Evolutionary conservation across 257 asterid species (phyloP).

Genomic region (Nicotiana obtusifolia): DNA sequence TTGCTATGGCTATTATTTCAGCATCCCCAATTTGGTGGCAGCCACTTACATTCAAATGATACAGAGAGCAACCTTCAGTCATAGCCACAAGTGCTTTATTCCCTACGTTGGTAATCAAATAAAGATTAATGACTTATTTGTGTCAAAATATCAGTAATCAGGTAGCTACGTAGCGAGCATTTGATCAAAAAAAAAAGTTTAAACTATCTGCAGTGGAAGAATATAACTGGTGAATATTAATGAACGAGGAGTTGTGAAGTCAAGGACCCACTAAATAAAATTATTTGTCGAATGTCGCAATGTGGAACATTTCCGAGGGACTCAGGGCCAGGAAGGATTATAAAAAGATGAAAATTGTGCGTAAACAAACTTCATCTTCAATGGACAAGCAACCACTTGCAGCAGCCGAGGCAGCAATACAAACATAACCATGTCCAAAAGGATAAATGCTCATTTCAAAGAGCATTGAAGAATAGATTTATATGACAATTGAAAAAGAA

Average conservation of each 20-base stretch:
- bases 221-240: neutral
- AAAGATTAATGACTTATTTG: constrained; percentile 6
- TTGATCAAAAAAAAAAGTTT: neutral
- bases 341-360: neutral
- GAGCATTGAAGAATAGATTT: neutral
- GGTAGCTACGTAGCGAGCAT: neutral
- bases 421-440: neutral
- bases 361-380: neutral
- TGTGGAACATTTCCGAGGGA: neutral
- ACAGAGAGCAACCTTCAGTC: constrained; percentile 72
- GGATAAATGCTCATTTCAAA: neutral
- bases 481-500: neutral
- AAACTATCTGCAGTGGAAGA: neutral
- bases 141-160: neutral
- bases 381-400: neutral
- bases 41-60: constrained; percentile 75
- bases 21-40: constrained; percentile 77
- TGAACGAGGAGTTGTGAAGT: neutral
- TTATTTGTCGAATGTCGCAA: neutral
- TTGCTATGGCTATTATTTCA: constrained; percentile 74
- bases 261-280: neutral
- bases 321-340: neutral
- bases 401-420: neutral
- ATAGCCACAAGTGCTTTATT: constrained; percentile 68
- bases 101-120: constrained; percentile 53